Conservation (phyloP, 83 land plant species). For the Thuja plicata region DNA sequence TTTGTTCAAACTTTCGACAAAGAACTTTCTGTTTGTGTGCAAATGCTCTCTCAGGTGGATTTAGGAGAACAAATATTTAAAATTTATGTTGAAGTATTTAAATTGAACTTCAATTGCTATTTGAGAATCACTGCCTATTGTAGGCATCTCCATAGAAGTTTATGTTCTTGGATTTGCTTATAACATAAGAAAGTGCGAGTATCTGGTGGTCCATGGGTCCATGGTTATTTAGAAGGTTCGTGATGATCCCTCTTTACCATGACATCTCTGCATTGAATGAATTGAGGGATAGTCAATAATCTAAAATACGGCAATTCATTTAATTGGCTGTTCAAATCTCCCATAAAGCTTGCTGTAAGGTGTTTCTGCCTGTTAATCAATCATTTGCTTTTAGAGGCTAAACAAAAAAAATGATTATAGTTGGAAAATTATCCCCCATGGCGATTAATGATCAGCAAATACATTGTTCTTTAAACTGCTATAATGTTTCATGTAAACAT, state of each 20-base stretch:
- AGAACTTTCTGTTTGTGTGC: not conserved
- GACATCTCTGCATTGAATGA: not conserved
- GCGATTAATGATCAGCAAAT: no score
- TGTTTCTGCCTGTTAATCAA: not conserved
- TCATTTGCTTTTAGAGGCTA: no score
- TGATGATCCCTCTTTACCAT: not conserved
- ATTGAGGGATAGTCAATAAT: not conserved
- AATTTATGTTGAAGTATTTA: not conserved
- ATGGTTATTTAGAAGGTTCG: not conserved
- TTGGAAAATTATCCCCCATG: not conserved
- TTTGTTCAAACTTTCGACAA: no score
- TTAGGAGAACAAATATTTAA: not conserved
- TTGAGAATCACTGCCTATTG: no score
- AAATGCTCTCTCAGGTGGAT: no score
- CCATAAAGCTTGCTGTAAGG: not conserved
- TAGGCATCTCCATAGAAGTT: not conserved
- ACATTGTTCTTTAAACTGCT: not conserved
- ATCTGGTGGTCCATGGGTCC: not conserved
- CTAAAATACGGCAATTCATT: no score
- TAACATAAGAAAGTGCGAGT: not conserved
- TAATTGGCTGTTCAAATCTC: not conserved
- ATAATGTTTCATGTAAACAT: no score
- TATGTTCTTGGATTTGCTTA: not conserved
- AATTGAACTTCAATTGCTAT: not conserved
- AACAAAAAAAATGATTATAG: not conserved